Conservation (phyloP, 2,329 filamentous ascomycete species). For the Escovopsis weberi region DNA sequence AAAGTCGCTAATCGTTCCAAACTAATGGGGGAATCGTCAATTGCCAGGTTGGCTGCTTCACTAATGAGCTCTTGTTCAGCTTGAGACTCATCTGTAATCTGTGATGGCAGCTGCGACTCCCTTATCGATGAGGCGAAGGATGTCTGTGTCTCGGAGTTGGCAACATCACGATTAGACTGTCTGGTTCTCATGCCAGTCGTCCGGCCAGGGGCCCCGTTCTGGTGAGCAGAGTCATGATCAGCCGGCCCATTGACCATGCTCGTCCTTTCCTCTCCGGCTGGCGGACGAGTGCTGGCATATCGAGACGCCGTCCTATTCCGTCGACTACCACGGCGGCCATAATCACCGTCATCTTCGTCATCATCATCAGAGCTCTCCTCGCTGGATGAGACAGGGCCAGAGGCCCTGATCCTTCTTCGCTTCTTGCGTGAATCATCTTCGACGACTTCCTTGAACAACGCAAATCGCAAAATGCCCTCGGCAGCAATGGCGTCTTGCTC, state of each 20-base stretch:
- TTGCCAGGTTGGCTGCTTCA: slow-evolving; percentile 26
- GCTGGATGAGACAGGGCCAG: slow-evolving; percentile 39
- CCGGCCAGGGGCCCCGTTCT: slow-evolving; percentile 26
- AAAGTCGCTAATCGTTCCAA: slow-evolving; percentile 56
- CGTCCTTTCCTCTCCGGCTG: slow-evolving; percentile 17
- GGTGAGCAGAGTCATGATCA: not conserved
- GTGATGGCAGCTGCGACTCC: slow-evolving; percentile 49
- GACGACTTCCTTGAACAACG: slow-evolving; percentile 91
- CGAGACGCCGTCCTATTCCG: slow-evolving; percentile 18
- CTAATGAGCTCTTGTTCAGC: slow-evolving; percentile 31
- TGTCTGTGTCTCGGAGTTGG: slow-evolving; percentile 29
- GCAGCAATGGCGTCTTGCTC: slow-evolving; percentile 78
- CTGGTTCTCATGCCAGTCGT: slow-evolving; percentile 22
- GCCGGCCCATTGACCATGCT: slow-evolving; percentile 1
- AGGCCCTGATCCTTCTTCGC: slow-evolving; percentile 54
- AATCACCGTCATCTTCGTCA: slow-evolving; percentile 38
- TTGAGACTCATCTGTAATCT: slow-evolving; percentile 26
- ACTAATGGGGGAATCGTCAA: slow-evolving; percentile 37
- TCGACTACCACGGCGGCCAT: slow-evolving; percentile 45
- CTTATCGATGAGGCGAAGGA: slow-evolving; percentile 72
- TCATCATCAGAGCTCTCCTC: slow-evolving; percentile 46
- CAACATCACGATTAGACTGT: slow-evolving; percentile 23
- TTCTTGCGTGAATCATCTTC: slow-evolving; percentile 68
- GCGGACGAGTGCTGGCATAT: slow-evolving; percentile 14
- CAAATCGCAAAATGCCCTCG: slow-evolving; percentile 82